Percentiles rank a stretch among this genome's conserved stretches.
phyloP scores from a whole-genome alignment of 2,329 filamentous ascomycete genomes.

The Aspergillus sp. region DNA sequence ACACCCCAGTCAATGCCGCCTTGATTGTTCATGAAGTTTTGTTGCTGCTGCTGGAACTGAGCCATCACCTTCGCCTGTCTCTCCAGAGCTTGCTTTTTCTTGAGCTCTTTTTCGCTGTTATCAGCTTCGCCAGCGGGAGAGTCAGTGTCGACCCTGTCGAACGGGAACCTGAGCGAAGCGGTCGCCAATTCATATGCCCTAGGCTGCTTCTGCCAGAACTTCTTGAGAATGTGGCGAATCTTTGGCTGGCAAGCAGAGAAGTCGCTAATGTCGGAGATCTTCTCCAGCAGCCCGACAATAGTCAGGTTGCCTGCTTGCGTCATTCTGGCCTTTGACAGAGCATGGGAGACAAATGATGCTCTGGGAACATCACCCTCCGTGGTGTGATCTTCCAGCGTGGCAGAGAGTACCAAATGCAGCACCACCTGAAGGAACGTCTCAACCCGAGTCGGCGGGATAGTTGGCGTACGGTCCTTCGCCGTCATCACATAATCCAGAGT shows the following conservation, averaged over 20 bases:
- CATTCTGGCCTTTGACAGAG: conserved; percentile 57
- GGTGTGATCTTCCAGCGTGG: conserved; percentile 71
- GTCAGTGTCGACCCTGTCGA: conserved; percentile 72
- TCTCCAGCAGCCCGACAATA: conserved; percentile 48
- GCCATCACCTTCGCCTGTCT: conserved; percentile 94
- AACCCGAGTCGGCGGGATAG: conserved; percentile 71
- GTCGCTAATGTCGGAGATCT: conserved; percentile 57
- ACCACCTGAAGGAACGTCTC: conserved; percentile 91
- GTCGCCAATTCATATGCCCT: conserved; percentile 64
- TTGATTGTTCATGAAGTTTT: conserved; percentile 86
- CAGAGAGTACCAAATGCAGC: conserved; percentile 77
- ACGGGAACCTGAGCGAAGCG: conserved; percentile 51
- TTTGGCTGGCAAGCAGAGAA: conserved; percentile 80
- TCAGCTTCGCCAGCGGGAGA: conserved; percentile 65
- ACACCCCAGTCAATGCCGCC: conserved; percentile 84
- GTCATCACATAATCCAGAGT: conserved; percentile 74
- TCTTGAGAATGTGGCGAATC: conserved; percentile 72
- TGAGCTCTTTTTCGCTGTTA: conserved; percentile 58
- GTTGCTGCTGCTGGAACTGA: conserved; percentile 95
- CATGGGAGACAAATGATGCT: conserved; percentile 65
- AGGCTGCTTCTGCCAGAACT: conserved; percentile 77
- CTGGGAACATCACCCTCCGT: conserved; percentile 46
- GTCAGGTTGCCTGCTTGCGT: conserved; percentile 38
- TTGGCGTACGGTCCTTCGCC: conserved; percentile 61
- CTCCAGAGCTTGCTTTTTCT: conserved; percentile 84